phyloP scores from a whole-genome alignment of 306 rosid species.

The Mimosa bimucronata region DNA sequence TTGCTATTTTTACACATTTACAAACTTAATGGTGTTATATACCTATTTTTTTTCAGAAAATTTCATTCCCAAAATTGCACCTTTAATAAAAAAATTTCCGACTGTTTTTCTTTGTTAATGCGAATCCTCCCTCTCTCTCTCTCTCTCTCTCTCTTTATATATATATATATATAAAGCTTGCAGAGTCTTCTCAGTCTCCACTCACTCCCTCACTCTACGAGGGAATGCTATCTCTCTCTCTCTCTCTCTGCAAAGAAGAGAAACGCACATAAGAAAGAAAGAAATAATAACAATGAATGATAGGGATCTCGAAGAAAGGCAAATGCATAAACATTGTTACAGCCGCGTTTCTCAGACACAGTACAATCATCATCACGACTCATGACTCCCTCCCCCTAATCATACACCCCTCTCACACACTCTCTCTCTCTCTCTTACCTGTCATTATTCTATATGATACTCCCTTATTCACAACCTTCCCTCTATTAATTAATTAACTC shows the following conservation, averaged over 20 bases:
- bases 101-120: neutral
- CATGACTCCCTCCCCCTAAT: neutral
- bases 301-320: neutral
- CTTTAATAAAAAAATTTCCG: neutral
- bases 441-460: neutral
- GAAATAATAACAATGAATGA: neutral
- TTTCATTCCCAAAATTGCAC: too few species aligned
- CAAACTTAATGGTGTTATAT: too few species aligned
- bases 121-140: slow-evolving; percentile 25
- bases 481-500: neutral
- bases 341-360: neutral
- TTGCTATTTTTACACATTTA: too few species aligned
- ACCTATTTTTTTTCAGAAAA: too few species aligned
- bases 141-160: too few species aligned
- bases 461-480: neutral
- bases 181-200: neutral
- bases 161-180: too few species aligned
- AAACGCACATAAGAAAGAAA: too few species aligned
- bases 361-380: neutral
- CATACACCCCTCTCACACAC: neutral
- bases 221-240: slow-evolving; percentile 1
- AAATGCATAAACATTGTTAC: neutral
- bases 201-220: neutral
- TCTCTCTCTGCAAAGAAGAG: slow-evolving; percentile 6
- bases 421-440: neutral